A percentile compares a stretch with the other conserved stretches of the same genome.
Conservation (phyloP, 768 basidiomycete species). For the Termitomyces sp. region DNA sequence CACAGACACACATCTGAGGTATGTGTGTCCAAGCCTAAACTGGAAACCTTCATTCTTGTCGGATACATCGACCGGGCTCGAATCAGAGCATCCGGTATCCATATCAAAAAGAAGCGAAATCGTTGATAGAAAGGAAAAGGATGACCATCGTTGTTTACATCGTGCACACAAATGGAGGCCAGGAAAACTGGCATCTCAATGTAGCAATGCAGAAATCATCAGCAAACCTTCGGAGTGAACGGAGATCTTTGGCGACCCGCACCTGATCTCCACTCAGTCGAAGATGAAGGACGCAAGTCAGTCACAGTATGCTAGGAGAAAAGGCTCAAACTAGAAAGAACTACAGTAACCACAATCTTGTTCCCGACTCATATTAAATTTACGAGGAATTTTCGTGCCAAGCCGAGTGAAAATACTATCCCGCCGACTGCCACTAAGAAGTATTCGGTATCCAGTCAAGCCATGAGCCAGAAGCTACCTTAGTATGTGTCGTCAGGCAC, state of each 20-base stretch:
- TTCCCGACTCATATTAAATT: background rate
- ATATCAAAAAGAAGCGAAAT: background rate
- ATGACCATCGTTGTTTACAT: background rate
- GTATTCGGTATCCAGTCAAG: background rate
- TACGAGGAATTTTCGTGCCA: background rate
- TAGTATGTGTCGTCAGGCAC: background rate
- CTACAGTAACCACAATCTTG: background rate
- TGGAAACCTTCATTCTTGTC: slow-evolving; percentile 6
- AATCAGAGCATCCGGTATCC: slow-evolving; percentile 1
- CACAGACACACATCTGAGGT: too few species aligned
- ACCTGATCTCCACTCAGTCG: too few species aligned
- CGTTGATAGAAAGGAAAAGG: background rate
- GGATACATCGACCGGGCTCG: background rate
- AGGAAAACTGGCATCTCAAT: background rate
- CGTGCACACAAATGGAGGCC: background rate
- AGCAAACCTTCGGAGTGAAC: too few species aligned
- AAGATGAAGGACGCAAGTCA: background rate
- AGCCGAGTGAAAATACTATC: background rate
- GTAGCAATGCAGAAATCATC: background rate
- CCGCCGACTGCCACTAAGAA: background rate
- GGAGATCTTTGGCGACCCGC: too few species aligned
- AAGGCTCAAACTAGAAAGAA: background rate
- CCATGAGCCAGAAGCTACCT: background rate
- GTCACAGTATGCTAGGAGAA: background rate
- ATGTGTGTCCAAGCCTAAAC: slow-evolving; percentile 4